phyloP scores from a whole-genome alignment of 2,329 filamentous ascomycete genomes.

The Ophiostoma ips region DNA sequence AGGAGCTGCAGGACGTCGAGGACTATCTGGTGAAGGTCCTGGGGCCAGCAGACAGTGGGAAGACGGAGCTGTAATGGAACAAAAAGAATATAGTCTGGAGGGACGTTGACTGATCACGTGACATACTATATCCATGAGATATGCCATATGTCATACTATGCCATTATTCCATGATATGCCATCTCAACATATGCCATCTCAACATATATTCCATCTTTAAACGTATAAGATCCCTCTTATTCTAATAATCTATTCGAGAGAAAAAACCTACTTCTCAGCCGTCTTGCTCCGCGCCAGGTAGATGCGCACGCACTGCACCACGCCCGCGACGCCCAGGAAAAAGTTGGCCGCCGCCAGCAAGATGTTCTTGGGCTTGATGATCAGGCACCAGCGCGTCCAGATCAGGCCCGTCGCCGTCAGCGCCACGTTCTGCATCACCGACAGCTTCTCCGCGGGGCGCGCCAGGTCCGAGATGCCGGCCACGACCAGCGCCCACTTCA shows the following conservation, averaged over 20 bases:
- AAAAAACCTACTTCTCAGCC: neutral
- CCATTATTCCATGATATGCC: too few relatives aligned
- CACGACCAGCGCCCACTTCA: slow-evolving; percentile 92
- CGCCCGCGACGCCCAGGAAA: slow-evolving; percentile 81
- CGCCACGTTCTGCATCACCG: slow-evolving; percentile 80
- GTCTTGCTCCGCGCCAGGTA: slow-evolving; percentile 28
- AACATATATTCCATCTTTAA: neutral
- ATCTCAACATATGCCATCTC: neutral
- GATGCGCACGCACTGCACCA: slow-evolving; percentile 71
- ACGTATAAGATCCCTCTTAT: too few relatives aligned
- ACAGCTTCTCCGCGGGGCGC: slow-evolving; percentile 84
- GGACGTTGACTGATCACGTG: too few relatives aligned
- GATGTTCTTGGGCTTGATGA: slow-evolving; percentile 88
- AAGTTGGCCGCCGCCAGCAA: slow-evolving; percentile 97
- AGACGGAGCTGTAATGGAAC: slow-evolving; percentile 15
- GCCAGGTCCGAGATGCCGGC: slow-evolving; percentile 85
- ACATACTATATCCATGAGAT: too few relatives aligned
- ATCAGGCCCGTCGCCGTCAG: slow-evolving; percentile 84
- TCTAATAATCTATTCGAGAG: too few relatives aligned
- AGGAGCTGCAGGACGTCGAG: slow-evolving; percentile 76
- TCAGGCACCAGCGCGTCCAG: slow-evolving; percentile 98
- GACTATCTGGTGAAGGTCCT: slow-evolving; percentile 33
- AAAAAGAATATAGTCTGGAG: neutral
- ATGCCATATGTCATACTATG: too few relatives aligned
- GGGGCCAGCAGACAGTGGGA: slow-evolving; percentile 22